These are phyloP conservation scores for Colletotrichum falcatum DNA, from an alignment of 2,329 filamentous ascomycete genomes.

Conservation along the genomic window DNA sequence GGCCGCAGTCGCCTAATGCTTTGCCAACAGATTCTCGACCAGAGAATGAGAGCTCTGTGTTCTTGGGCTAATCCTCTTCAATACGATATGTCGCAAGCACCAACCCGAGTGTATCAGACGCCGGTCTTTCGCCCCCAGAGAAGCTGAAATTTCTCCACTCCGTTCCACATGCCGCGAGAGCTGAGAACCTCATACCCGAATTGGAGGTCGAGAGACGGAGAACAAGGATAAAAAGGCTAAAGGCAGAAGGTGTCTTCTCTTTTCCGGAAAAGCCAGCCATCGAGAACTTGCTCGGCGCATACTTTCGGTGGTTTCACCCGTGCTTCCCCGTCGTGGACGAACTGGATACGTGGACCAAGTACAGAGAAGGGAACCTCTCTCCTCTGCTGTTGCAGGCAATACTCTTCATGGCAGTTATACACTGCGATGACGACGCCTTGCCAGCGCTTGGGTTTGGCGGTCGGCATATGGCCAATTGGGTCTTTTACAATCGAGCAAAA, in stretches of 20 bases:
- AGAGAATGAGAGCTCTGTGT: conserved; percentile 48
- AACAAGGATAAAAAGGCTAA: conserved; percentile 15
- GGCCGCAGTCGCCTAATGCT: neutral
- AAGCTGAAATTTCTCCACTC: conserved; percentile 46
- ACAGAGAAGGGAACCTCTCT: conserved; percentile 55
- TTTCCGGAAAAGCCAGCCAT: conserved; percentile 58
- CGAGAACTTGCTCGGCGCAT: conserved; percentile 59
- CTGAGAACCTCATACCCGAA: conserved; percentile 51
- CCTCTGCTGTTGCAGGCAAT: conserved; percentile 64
- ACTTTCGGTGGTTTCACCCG: conserved; percentile 68
- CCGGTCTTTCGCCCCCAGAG: conserved; percentile 43
- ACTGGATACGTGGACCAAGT: conserved; percentile 53
- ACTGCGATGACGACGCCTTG: conserved; percentile 61
- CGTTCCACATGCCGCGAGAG: conserved; percentile 49
- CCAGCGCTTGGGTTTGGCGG: conserved; percentile 58
- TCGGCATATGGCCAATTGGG: conserved; percentile 61
- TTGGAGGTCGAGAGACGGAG: conserved; percentile 54
- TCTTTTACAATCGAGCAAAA: conserved; percentile 63
- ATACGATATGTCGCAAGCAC: conserved; percentile 62
- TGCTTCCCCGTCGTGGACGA: conserved; percentile 66
- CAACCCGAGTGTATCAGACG: conserved; percentile 29
- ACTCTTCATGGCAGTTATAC: conserved; percentile 64
- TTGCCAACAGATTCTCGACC: neutral
- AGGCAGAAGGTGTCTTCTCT: conserved; percentile 48
- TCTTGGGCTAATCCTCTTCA: conserved; percentile 61